These are phyloP conservation scores for Aspergillus niger DNA, from an alignment of 2,329 filamentous ascomycete species.

Conservation along the genomic window DNA sequence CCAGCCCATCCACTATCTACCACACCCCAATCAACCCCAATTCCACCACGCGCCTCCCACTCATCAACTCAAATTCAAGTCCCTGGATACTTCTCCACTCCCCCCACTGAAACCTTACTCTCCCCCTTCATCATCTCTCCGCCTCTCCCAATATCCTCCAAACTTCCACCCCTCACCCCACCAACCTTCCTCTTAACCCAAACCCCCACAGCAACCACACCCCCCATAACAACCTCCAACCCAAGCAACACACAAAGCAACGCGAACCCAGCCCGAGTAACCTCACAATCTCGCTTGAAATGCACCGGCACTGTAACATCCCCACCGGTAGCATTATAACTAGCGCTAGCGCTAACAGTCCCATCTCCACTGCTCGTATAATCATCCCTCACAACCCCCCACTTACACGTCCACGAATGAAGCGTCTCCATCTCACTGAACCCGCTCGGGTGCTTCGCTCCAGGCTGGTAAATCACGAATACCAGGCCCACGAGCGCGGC, in stretches of 20 bases:
- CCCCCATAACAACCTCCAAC: conserved; percentile 37
- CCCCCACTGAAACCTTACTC: conserved; percentile 26
- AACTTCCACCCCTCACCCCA: conserved; percentile 28
- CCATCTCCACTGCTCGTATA: conserved; percentile 11
- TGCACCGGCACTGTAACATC: conserved; percentile 31
- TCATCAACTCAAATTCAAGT: not conserved
- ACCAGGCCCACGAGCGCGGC: conserved; percentile 36
- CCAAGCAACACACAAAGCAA: conserved; percentile 39
- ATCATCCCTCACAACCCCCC: conserved; percentile 27
- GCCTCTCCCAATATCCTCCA: conserved; percentile 32
- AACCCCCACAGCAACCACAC: conserved; percentile 32
- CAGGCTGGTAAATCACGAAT: conserved; percentile 37
- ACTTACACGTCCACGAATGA: conserved; percentile 47
- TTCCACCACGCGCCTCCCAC: not conserved
- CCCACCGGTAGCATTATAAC: not conserved
- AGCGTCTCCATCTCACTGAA: conserved; percentile 40
- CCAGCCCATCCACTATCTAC: not conserved
- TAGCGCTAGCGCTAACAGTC: not conserved
- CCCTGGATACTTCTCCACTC: conserved; percentile 2
- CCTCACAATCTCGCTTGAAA: conserved; percentile 42
- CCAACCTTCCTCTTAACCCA: conserved; percentile 35
- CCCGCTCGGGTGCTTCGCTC: conserved; percentile 31
- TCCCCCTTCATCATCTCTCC: conserved; percentile 14
- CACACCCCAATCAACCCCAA: no score
- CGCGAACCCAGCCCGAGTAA: conserved; percentile 39